phyloP scores from a whole-genome alignment of 768 basidiomycete species.

The Sutorius australiensis region DNA sequence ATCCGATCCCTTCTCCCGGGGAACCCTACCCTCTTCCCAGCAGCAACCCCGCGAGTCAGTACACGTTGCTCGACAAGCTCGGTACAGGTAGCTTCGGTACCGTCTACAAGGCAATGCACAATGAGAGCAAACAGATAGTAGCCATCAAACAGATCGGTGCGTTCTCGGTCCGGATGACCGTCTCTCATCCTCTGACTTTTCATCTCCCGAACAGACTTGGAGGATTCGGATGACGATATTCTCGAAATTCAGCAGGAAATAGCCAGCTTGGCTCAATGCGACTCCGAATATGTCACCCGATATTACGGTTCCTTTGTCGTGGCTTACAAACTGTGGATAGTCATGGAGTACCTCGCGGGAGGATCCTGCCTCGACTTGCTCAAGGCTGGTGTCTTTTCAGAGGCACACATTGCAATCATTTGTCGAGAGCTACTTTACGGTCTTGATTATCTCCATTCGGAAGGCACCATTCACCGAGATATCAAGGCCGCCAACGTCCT shows the following conservation, averaged over 20 bases:
- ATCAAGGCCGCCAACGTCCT: conserved; percentile 98
- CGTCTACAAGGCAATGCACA: conserved; percentile 97
- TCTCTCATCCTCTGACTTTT: conserved; percentile 1
- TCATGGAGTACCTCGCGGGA: conserved; percentile 99
- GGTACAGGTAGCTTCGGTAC: conserved; percentile 96
- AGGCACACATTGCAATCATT: conserved; percentile 92
- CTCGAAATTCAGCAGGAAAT: conserved; percentile 99
- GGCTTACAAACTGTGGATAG: conserved; percentile 96
- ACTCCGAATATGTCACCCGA: conserved; percentile 93
- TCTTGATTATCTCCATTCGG: conserved; percentile 92
- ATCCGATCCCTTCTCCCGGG: conserved; percentile 26
- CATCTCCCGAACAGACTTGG: conserved; percentile 63
- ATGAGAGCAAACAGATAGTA: conserved; percentile 89
- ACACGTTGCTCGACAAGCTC: conserved; percentile 91
- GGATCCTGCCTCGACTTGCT: conserved; percentile 98
- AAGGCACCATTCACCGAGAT: conserved; percentile 96
- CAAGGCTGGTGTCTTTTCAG: conserved; percentile 86
- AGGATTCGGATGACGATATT: conserved; percentile 98
- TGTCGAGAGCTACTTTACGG: conserved; percentile 91
- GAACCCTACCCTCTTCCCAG: conserved; percentile 70
- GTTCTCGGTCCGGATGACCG: conserved; percentile 28
- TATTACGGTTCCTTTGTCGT: conserved; percentile 98
- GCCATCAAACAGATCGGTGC: conserved; percentile 97
- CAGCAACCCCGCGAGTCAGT: conserved; percentile 84
- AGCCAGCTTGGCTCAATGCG: conserved; percentile 90